These are phyloP conservation scores for Akanthomyces uredinophilus DNA, from an alignment of 2,329 filamentous ascomycete genomes.

Conservation along the genomic window DNA sequence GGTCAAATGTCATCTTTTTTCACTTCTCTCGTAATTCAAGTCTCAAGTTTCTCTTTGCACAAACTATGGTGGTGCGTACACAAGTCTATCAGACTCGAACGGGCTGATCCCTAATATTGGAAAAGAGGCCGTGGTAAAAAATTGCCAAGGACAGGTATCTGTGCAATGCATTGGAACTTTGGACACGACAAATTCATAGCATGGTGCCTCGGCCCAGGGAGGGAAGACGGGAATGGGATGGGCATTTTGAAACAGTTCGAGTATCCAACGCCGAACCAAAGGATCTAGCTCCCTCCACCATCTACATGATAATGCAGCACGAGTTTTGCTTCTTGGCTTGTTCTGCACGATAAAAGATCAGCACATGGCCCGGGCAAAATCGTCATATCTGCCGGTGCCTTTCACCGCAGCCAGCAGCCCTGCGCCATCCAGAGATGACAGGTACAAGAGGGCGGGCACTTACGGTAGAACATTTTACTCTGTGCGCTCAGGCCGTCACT, in stretches of 20 bases:
- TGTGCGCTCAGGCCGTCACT: slow-evolving; percentile 83
- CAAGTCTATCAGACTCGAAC: slow-evolving; percentile 1
- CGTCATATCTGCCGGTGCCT: too few relatives aligned
- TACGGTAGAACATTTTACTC: slow-evolving; percentile 98
- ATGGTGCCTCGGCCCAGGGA: background rate
- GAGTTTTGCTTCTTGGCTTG: slow-evolving; percentile 78
- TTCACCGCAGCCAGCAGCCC: background rate
- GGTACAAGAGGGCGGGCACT: slow-evolving; percentile 22
- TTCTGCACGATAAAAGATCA: slow-evolving; percentile 30
- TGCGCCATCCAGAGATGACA: background rate
- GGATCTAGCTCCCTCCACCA: background rate
- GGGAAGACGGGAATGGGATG: background rate
- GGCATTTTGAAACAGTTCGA: slow-evolving; percentile 1
- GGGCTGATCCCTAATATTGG: background rate
- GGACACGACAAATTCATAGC: background rate
- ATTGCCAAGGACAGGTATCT: background rate
- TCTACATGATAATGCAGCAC: slow-evolving; percentile 66
- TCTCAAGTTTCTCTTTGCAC: background rate
- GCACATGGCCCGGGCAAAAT: background rate
- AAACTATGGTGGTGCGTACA: slow-evolving; percentile 4
- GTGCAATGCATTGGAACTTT: background rate
- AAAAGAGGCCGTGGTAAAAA: background rate
- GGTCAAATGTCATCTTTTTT: background rate
- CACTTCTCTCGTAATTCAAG: background rate
- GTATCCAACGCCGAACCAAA: slow-evolving; percentile 26